Evolutionary conservation across 371 early-diverging fungal genomes (phyloP).

Genomic region (Gilbertella persicaria): DNA sequence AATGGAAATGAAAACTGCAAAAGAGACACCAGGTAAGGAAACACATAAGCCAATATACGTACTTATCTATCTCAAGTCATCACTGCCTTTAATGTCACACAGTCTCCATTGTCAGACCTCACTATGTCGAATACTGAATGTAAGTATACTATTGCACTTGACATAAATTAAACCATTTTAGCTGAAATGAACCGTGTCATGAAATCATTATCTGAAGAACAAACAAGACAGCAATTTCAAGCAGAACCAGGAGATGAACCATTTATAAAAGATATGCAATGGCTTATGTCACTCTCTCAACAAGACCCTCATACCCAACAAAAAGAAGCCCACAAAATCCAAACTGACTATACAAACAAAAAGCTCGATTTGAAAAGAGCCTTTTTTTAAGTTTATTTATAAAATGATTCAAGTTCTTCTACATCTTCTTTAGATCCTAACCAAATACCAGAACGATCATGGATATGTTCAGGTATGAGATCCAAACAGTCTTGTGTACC

Average conservation of each 20-base stretch:
- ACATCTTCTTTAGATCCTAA: conserved; percentile 93
- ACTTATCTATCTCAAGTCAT: conserved; percentile 3
- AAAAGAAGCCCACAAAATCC: conserved; percentile 4
- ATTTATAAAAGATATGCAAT: conserved; percentile 5
- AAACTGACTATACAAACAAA: conserved; percentile 2
- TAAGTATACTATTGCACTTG: no score
- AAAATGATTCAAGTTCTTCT: conserved; percentile 69
- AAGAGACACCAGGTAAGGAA: conserved; percentile 6
- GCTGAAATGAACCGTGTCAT: conserved; percentile 6
- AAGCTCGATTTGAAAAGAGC: conserved; percentile 4
- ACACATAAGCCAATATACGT: not conserved
- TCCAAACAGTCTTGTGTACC: conserved; percentile 86
- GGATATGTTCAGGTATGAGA: conserved; percentile 84
- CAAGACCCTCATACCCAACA: conserved; percentile 3
- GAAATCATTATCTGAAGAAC: not conserved
- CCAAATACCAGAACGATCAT: conserved; percentile 91
- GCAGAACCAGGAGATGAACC: not conserved
- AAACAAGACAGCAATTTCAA: not conserved
- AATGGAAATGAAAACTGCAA: conserved; percentile 2
- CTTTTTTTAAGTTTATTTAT: conserved; percentile 23
- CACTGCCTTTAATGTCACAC: conserved; percentile 6
- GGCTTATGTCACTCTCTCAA: conserved; percentile 1
- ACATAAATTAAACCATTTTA: not conserved
- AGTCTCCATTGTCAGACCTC: conserved; percentile 8
- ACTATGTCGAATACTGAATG: conserved; percentile 9